phyloP scores from a whole-genome alignment of 768 basidiomycete genomes.

The Hysterangium stoloniferum region DNA sequence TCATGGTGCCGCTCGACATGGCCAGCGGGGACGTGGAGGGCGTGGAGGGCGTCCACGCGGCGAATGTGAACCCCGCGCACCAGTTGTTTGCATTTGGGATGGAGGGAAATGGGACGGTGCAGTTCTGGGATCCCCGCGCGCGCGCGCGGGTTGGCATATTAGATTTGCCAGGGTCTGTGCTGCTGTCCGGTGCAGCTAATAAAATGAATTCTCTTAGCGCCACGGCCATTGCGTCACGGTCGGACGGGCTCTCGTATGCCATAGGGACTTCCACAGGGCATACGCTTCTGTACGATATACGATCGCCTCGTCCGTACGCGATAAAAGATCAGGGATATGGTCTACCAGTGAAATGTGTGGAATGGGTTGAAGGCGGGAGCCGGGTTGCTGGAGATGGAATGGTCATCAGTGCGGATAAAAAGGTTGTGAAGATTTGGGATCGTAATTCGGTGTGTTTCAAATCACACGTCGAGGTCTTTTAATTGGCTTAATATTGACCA shows the following conservation, averaged over 20 bases:
- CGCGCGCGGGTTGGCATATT: constrained; percentile 66
- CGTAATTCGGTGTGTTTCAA: constrained; percentile 56
- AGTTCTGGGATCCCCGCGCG: constrained; percentile 95
- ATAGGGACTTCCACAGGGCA: constrained; percentile 94
- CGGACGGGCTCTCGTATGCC: constrained; percentile 89
- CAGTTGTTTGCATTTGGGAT: constrained; percentile 85
- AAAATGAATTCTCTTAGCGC: constrained; percentile 47
- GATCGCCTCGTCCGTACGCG: constrained; percentile 75
- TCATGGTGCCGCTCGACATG: constrained; percentile 72
- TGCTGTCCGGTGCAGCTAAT: constrained; percentile 29
- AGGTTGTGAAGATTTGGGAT: constrained; percentile 98
- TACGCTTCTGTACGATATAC: constrained; percentile 89
- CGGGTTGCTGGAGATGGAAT: constrained; percentile 82
- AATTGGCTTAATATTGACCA: neutral
- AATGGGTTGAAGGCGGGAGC: constrained; percentile 85
- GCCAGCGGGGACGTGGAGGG: constrained; percentile 40
- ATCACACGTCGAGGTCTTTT: constrained; percentile 15
- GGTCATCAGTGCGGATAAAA: constrained; percentile 89
- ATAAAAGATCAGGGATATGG: constrained; percentile 97
- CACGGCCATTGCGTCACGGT: constrained; percentile 77
- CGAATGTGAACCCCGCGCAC: constrained; percentile 92
- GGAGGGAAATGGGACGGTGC: constrained; percentile 79
- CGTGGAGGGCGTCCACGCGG: constrained; percentile 78
- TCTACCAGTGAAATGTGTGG: constrained; percentile 72
- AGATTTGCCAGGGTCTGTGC: constrained; percentile 44